A percentile compares a stretch with the other conserved stretches of the same genome.
These are phyloP conservation scores for Aspergillus sp. DNA, from an alignment of 2,329 filamentous ascomycete genomes.

Conservation along the genomic window DNA sequence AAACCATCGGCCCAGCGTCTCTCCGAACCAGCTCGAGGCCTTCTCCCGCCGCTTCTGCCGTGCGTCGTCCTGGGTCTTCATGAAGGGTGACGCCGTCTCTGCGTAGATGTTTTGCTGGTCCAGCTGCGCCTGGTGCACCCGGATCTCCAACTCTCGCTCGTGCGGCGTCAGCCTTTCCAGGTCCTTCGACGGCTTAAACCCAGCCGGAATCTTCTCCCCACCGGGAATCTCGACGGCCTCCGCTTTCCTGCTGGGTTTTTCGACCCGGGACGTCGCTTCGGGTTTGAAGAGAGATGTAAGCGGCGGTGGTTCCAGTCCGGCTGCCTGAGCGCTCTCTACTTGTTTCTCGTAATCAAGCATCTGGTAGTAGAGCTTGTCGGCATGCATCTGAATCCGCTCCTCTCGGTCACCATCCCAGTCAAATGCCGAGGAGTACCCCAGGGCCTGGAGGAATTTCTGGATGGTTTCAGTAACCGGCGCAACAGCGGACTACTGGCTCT, in stretches of 20 bases:
- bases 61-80: constrained; percentile 30
- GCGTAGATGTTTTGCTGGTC: constrained; percentile 29
- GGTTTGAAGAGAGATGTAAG: constrained; percentile 38
- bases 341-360: constrained; percentile 73
- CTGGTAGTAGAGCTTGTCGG: constrained; percentile 78
- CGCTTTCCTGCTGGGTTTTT: constrained; percentile 5
- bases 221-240: constrained; percentile 27
- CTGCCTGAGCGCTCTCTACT: constrained; percentile 50
- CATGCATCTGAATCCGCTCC: constrained; percentile 91
- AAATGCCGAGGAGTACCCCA: constrained; percentile 70
- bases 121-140: constrained; percentile 27
- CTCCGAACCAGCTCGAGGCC: constrained; percentile 34
- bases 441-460: constrained; percentile 75
- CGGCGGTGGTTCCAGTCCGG: constrained; percentile 33
- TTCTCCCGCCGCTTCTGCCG: constrained; percentile 30
- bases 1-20: constrained; percentile 34
- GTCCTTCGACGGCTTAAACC: constrained; percentile 28
- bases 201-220: constrained; percentile 25
- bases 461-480: constrained; percentile 1
- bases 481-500: no score
- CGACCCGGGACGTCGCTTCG: constrained; percentile 13
- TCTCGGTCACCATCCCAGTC: constrained; percentile 59
- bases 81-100: constrained; percentile 26
- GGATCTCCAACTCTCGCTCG: constrained; percentile 37
- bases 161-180: constrained; percentile 36